phyloP scores from a whole-genome alignment of 805 yeast genomes.

The Ascoidea asiatica region DNA sequence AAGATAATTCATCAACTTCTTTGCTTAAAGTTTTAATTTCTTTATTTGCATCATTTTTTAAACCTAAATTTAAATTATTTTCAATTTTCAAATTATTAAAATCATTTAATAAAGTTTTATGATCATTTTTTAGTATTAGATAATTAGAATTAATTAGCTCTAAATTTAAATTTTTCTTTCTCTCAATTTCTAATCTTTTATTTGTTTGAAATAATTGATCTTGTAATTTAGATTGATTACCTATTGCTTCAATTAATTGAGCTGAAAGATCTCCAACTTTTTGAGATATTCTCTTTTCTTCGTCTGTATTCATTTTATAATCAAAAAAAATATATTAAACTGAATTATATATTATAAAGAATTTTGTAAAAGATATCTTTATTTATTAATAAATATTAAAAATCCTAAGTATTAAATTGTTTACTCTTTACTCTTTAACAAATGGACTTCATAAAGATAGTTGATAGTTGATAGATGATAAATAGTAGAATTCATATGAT shows the following conservation, averaged over 20 bases:
- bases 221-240: not conserved
- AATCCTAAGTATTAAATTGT: no score
- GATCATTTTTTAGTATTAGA: not conserved
- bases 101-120: not conserved
- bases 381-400: no score
- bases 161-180: not conserved
- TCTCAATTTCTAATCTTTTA: not conserved
- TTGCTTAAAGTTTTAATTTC: slow-evolving; percentile 47
- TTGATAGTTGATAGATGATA: no score
- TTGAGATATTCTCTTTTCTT: not conserved
- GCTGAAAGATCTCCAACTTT: not conserved
- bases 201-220: not conserved
- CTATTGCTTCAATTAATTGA: not conserved
- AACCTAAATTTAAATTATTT: no score
- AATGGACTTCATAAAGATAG: no score
- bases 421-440: no score
- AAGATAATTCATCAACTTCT: slow-evolving; percentile 73
- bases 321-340: slow-evolving; percentile 1
- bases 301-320: not conserved
- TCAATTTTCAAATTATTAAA: not conserved
- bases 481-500: no score
- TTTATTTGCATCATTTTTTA: slow-evolving; percentile 8
- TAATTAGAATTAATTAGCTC: no score
- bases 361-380: no score
- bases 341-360: no score